These are phyloP conservation scores for Ascoidea asiatica DNA, from an alignment of 805 yeast species.

Conservation along the genomic window DNA sequence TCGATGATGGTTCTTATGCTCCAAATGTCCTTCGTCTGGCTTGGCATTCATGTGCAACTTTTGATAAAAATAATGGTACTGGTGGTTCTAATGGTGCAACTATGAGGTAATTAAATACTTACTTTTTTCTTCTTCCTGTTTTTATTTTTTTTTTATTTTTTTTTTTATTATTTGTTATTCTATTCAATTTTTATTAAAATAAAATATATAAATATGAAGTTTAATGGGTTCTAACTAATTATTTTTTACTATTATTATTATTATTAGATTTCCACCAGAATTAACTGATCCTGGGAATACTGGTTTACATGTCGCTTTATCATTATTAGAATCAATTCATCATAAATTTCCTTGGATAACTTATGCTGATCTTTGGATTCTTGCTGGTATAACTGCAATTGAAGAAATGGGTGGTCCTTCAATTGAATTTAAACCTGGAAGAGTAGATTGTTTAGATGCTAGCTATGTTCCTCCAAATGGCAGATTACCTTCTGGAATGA, in stretches of 20 bases:
- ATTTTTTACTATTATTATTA: background rate
- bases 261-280: conserved; percentile 34
- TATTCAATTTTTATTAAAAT: background rate
- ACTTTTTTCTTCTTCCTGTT: background rate
- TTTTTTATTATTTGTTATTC: background rate
- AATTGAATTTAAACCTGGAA: conserved; percentile 35
- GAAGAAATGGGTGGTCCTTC: conserved; percentile 37
- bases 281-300: conserved; percentile 34
- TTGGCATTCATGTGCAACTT: conserved; percentile 39
- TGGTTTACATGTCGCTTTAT: conserved; percentile 30
- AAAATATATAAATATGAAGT: background rate
- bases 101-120: conserved; percentile 4
- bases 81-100: conserved; percentile 26
- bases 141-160: too few relatives aligned
- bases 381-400: conserved; percentile 36
- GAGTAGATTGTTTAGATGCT: conserved; percentile 25
- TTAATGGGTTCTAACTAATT: too few relatives aligned
- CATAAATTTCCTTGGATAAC: conserved; percentile 30
- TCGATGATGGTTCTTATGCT: conserved; percentile 25
- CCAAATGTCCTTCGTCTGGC: conserved; percentile 33
- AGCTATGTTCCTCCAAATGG: conserved; percentile 29
- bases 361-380: conserved; percentile 37
- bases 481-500: conserved; percentile 36
- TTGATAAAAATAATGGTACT: conserved; percentile 19
- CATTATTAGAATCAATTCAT: conserved; percentile 25